A percentile compares a stretch with the other conserved stretches of the same genome.
Evolutionary conservation across 345 rosid species (phyloP).

Genomic region (Pistacia atlantica): DNA sequence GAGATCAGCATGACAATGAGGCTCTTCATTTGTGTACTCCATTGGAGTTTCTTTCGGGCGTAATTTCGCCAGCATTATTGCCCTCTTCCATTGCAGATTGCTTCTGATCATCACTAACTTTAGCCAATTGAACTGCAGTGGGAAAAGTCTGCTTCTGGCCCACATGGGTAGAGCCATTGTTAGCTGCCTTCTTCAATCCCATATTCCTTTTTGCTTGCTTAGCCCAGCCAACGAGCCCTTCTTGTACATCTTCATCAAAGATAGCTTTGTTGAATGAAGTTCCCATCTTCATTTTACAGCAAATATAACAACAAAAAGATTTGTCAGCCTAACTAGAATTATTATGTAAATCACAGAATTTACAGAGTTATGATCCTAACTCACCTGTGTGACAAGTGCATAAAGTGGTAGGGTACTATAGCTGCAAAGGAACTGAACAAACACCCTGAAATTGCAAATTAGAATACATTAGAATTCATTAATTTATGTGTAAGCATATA

Average conservation of each 20-base stretch:
- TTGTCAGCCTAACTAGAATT: neutral
- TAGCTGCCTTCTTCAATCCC: constrained; percentile 45
- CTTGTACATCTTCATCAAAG: constrained; percentile 68
- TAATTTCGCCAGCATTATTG: constrained; percentile 9
- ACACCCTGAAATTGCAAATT: neutral
- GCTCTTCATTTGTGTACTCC: neutral
- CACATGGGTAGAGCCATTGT: constrained; percentile 32
- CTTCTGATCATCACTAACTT: neutral
- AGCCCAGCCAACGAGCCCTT: constrained; percentile 77
- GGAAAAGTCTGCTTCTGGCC: constrained; percentile 21
- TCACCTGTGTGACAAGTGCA: constrained; percentile 19
- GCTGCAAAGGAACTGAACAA: constrained; percentile 19
- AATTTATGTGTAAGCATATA: neutral
- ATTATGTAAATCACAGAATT: neutral
- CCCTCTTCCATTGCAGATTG: constrained; percentile 8
- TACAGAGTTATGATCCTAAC: neutral
- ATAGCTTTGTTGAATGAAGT: constrained; percentile 71
- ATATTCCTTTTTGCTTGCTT: constrained; percentile 52
- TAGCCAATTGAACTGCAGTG: constrained; percentile 16
- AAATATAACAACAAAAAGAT: neutral
- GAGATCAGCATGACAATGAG: neutral
- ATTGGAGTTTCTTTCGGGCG: neutral
- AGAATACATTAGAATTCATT: no score
- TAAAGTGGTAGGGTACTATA: constrained; percentile 18
- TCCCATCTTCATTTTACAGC: constrained; percentile 65